Base-by-base conservation (phyloP, 2,329 filamentous ascomycete genomes). In the Cryphonectria naterciae region DNA sequence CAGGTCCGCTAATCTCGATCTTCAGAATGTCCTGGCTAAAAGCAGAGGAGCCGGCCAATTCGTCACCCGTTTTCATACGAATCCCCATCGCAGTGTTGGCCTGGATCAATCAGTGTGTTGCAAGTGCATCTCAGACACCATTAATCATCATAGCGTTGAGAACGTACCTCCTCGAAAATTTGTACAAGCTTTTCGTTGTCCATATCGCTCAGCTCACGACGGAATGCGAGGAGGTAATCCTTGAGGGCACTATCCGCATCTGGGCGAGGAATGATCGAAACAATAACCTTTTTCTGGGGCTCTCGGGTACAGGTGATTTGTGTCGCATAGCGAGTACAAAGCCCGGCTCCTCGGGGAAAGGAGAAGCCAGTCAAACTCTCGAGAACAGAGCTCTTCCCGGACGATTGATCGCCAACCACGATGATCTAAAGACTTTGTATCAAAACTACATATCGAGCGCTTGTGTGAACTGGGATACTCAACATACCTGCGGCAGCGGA, bases 381-480 rank as follows among this genome's bases (percentile, higher is more conserved):
- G 41, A 96, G 83, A 25, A 96, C 91, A 1, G 93, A 95, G 79
- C 91, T 94, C 84, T 97, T 97, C 76, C 93, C 93, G 60, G 93
- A 94, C 0, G 92, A 95, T 78, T 96, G 93, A 75, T 93, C 94
- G 72, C 93, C 93, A 13, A 95, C 93, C 10, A 95, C 93, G 7
- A 52, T 25, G n/a, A 52, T 22, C 49, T 52, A 22, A 22, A n/a
- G 11, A 37, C 35, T 52, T n/a, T 25, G 49, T 52, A 25, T 52
- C 11, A 52, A 17, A 19, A 46, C 35, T 17, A 19, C 17, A 17
- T 17, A 8, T 19, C 5, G 13, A 46, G 41, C 17, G 4, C 41
- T 46, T 17, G 10, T 46, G 17, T 17, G 13, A 46, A 46, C 13
- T 46, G 17, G 28, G 3, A 15, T 37, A 19, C 41, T 13, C 13